Evolutionary conservation across 768 basidiomycete genomes (phyloP), one percentile per base, ranked within the genome.

Genomic region (Macrolepiota fuliginosa): DNA sequence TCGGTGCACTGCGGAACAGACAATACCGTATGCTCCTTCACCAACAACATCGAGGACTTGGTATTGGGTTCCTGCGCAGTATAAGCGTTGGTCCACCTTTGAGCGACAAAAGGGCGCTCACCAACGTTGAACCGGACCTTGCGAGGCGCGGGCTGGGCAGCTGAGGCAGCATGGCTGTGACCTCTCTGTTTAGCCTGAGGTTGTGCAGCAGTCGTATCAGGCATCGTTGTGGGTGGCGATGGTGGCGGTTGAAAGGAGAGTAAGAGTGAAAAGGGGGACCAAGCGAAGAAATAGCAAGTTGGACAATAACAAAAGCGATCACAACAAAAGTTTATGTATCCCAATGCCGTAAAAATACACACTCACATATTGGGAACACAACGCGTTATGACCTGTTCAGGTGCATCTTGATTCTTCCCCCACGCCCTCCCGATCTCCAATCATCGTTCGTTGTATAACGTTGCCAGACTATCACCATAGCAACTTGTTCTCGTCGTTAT

Each of bases 11-110:
- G 96, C 96, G 24, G 95, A 96, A 74, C 92, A 94, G 63, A 98
- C 96, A 69, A 96, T 91, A 54, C 96, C 96, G 70, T 96, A 96
- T 55, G 94, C 94, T 25, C 94, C 92, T 72, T 94, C 92, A 53
- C 92, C 91, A 60, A 95, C 90, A 69, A 92, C 88, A 78, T 92
- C 90, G 65, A 92, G 83, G 27, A 93, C 89, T 72, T 92, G 87
- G 69, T 93, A 94, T 75, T 90, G 88, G 37, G 86, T 85, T 45
- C 89, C 89, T 87, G 63, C 46, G 56, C 24, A 65, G 58, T 27
- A 11, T 57, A 32, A 62, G 35, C 54, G 40, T 47, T 59, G 19
- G 51, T 39, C 57, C 29, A 54, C 63, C 53, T 64, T 56, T 57
- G 24, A 60, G 40, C 22, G 47, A 46, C 59, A 40, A 57, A 59